Base-by-base conservation (phyloP, 2,329 filamentous ascomycete genomes). In the Corynespora cassiicola region DNA sequence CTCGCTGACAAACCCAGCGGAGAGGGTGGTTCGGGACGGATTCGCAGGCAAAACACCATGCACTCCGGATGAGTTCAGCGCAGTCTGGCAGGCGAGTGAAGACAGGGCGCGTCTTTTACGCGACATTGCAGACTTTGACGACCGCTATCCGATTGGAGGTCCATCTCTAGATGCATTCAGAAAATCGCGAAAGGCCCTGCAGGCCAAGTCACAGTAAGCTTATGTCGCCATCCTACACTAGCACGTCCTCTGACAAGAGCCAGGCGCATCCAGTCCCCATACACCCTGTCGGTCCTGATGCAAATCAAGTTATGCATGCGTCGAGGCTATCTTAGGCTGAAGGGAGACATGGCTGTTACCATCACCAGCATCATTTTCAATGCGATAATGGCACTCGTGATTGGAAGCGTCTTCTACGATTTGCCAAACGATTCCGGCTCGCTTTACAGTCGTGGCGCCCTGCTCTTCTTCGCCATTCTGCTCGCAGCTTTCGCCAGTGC, bases 381-480 rank as follows among this genome's bases (percentile, higher is more conserved):
- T 78, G 50, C 77, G 23, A 67, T 80, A 46, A 86, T 90, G 78
- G 77, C 86, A 36, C 73, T 95, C 43, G 85, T 95, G 58, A 79
- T 95, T 37, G 75, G 85, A 40, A 85, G 82, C 45, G 82, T 95
- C 49, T 95, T 91, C 68, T 95, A 81, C 74, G 85, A 92, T 61
- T 66, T 92, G 22, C 63, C 78, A 16, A 58, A 75, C 0, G 75
- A 73, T 11, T 85, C 86, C 0, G 56, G 66, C 15, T 87, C 83
- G 56, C 90, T 94, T 73, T 91, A 84, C 72, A 79, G 81, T 52
- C 82, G 88, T 46, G 86, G 86, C 50, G 83, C 85, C 19, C 75
- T 94, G 9, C 73, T 95, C 27, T 95, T 94, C 79, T 91, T 94
- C 59, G 86, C 87, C 48, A 81, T 89, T 58, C 73, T 95, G 44